Evolutionary conservation across 73 alveolate genomes (phyloP).

Genomic region (Tetrahymena thermophila): DNA sequence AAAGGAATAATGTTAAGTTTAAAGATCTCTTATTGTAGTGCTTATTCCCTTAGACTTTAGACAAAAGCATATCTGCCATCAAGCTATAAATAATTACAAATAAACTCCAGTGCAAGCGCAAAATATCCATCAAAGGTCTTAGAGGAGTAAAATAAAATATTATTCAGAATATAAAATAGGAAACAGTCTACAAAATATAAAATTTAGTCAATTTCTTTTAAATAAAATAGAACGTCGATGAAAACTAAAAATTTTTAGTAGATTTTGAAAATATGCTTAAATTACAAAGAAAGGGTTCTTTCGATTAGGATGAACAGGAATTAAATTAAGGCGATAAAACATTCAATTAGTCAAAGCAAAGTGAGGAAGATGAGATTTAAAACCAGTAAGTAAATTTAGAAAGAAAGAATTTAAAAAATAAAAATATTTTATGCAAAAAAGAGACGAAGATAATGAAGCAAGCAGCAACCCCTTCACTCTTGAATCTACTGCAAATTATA

Average conservation of each 20-base stretch:
- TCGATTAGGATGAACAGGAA: background rate
- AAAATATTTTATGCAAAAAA: background rate
- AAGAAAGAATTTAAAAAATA: background rate
- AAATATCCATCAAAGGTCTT: background rate
- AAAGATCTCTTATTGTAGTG: background rate
- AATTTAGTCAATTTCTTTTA: background rate
- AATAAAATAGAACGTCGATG: background rate
- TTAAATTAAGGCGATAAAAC: background rate
- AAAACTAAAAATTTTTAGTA: background rate
- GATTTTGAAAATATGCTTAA: background rate
- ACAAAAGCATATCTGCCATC: background rate
- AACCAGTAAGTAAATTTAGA: background rate
- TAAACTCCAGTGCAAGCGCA: background rate
- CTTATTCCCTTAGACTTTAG: background rate
- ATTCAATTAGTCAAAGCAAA: background rate
- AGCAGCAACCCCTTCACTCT: constrained; percentile 23
- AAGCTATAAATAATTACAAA: background rate
- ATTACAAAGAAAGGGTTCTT: background rate
- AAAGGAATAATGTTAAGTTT: background rate
- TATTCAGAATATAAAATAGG: background rate
- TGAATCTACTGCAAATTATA: constrained; percentile 37
- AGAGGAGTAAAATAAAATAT: background rate
- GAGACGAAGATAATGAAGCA: constrained; percentile 17
- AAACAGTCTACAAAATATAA: background rate
- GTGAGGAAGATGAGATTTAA: background rate